phyloP scores from a whole-genome alignment of 192 early-diverging fungal genomes.

The Physocladia obscura region DNA sequence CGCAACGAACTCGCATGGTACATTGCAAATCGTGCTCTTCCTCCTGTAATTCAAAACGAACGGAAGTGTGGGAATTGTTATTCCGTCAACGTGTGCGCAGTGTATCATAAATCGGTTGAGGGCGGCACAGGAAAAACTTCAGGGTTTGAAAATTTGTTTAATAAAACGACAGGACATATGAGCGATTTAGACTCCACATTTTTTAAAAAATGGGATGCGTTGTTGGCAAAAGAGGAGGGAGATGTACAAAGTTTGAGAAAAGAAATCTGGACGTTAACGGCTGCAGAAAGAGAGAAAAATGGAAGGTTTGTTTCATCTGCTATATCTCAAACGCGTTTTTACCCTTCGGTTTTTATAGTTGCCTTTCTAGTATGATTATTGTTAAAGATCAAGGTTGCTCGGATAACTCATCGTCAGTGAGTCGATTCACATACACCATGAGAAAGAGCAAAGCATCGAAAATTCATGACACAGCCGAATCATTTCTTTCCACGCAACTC shows the following conservation, averaged over 20 bases:
- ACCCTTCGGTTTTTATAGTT: conserved; percentile 1
- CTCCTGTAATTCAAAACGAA: conserved; percentile 67
- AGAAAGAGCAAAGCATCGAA: not conserved
- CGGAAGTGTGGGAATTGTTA: conserved; percentile 70
- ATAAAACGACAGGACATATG: conserved; percentile 61
- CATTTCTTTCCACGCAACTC: conserved; percentile 52
- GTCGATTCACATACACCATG: conserved; percentile 30
- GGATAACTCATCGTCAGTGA: not conserved
- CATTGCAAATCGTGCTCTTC: conserved; percentile 51
- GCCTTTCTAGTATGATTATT: conserved; percentile 32
- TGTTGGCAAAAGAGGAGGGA: conserved; percentile 75
- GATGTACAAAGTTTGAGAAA: conserved; percentile 43
- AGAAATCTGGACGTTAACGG: conserved; percentile 46
- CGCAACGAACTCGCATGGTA: conserved; percentile 75
- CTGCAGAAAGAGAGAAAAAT: conserved; percentile 34
- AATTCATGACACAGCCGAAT: not conserved
- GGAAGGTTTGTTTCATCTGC: not conserved
- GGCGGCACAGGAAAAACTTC: conserved; percentile 55
- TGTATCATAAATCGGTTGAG: conserved; percentile 76
- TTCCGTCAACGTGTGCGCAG: conserved; percentile 61
- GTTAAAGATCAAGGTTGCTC: conserved; percentile 1
- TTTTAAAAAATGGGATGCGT: conserved; percentile 73
- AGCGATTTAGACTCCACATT: conserved; percentile 62
- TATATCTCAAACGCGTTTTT: not conserved
- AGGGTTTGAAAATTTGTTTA: conserved; percentile 62